phyloP scores from a whole-genome alignment of 352 stramenopile species.

The Thalassiosira hispida region DNA sequence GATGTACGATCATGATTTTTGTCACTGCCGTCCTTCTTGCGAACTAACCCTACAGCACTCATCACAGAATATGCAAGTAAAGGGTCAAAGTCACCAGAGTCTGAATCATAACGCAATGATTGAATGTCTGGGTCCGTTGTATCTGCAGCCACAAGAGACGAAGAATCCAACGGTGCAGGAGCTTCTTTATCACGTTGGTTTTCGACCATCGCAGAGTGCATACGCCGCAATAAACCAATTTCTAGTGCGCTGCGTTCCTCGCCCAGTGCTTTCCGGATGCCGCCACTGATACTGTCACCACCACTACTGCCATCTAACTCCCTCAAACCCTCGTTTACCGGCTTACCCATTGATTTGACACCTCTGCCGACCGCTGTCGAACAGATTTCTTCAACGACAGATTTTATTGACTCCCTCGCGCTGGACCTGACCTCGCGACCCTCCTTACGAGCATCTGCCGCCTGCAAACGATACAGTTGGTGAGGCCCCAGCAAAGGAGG shows the following conservation, averaged over 20 bases:
- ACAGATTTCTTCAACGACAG: conserved; percentile 29
- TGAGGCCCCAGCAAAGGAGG: conserved; percentile 32
- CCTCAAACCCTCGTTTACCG: not conserved
- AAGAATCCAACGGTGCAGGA: not conserved
- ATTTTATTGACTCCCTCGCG: conserved; percentile 25
- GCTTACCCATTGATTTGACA: conserved; percentile 12
- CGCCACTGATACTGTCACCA: not conserved
- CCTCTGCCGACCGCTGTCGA: not conserved
- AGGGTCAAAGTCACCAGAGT: conserved; percentile 41
- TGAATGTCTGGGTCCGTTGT: not conserved
- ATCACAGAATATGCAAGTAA: conserved; percentile 68
- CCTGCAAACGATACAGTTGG: conserved; percentile 28
- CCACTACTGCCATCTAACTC: conserved; percentile 6
- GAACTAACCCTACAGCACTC: conserved; percentile 60
- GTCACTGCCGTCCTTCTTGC: conserved; percentile 11
- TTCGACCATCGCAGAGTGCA: conserved; percentile 34
- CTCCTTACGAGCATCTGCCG: conserved; percentile 6
- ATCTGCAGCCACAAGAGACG: not conserved
- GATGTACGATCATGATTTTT: conserved; percentile 5
- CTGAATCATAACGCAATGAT: not conserved
- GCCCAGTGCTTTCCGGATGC: conserved; percentile 10
- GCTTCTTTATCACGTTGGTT: conserved; percentile 6
- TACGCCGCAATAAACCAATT: conserved; percentile 55
- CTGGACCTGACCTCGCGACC: not conserved
- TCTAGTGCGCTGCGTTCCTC: conserved; percentile 40